Conservation (phyloP, 371 early-diverging fungal species). For the Mucor circinelloides region DNA sequence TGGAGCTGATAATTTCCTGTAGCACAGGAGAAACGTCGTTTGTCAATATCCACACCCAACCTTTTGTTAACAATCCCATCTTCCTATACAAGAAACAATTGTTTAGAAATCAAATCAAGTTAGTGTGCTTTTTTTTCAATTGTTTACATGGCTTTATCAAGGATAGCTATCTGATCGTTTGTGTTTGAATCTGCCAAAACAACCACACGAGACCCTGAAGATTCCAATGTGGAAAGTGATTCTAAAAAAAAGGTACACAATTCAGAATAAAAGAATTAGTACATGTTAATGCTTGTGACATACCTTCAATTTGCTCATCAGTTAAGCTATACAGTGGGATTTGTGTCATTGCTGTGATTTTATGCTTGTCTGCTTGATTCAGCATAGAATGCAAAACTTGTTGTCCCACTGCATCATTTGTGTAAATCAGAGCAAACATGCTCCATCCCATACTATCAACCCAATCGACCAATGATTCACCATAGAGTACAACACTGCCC, state of each 20-base stretch:
- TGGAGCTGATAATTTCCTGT: constrained; percentile 8
- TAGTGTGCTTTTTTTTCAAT: background rate
- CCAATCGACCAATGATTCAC: constrained; percentile 38
- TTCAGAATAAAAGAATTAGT: background rate
- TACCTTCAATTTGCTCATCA: constrained; percentile 23
- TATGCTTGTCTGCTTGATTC: constrained; percentile 14
- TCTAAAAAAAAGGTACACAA: constrained; percentile 17
- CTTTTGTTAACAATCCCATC: constrained; percentile 36
- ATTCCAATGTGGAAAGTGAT: constrained; percentile 24
- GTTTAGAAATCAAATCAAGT: background rate
- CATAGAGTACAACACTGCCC: constrained; percentile 30
- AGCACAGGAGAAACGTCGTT: constrained; percentile 38
- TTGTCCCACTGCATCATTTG: constrained; percentile 42
- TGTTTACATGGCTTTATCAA: constrained; percentile 36
- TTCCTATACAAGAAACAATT: constrained; percentile 15
- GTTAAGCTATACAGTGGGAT: constrained; percentile 35
- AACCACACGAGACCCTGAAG: constrained; percentile 35
- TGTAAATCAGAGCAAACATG: constrained; percentile 40
- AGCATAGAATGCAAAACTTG: constrained; percentile 14
- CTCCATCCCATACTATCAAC: constrained; percentile 40
- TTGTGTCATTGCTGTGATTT: constrained; percentile 26
- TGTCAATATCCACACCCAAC: constrained; percentile 49
- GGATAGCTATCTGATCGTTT: constrained; percentile 30
- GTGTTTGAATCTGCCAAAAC: constrained; percentile 39
- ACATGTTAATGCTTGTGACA: background rate